Conservation (phyloP, 345 rosid genomes). For the Theobroma cacao region DNA sequence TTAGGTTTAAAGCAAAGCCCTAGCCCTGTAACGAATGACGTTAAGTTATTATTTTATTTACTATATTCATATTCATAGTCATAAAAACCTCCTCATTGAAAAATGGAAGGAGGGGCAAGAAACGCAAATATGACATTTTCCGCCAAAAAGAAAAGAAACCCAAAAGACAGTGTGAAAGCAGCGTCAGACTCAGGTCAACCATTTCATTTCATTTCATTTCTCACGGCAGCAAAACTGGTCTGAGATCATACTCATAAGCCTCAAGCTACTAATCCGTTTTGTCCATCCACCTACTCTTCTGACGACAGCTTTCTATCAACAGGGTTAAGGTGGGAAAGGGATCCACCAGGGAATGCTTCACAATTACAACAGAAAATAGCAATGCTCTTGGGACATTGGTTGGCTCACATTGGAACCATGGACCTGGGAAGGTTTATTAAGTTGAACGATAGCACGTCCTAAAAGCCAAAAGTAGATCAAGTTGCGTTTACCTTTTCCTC, state of each 20-base stretch:
- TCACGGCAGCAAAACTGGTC: not conserved
- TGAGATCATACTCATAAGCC: not conserved
- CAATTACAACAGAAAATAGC: not conserved
- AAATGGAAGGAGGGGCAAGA: too few relatives aligned
- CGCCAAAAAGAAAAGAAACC: too few relatives aligned
- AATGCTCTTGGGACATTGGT: not conserved
- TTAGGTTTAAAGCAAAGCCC: too few relatives aligned
- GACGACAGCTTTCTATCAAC: not conserved
- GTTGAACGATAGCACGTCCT: not conserved
- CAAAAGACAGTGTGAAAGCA: not conserved
- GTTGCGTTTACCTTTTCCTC: not conserved
- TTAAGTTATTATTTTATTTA: too few relatives aligned
- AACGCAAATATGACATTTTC: too few relatives aligned
- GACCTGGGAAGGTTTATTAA: not conserved
- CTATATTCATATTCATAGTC: too few relatives aligned
- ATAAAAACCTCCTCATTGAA: too few relatives aligned
- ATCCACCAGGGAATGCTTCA: not conserved
- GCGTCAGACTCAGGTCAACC: not conserved
- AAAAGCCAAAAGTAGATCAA: not conserved
- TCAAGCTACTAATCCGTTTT: too few relatives aligned
- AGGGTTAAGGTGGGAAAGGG: not conserved
- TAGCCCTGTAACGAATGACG: too few relatives aligned
- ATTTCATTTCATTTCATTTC: not conserved
- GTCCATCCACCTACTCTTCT: too few relatives aligned
- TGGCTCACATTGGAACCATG: not conserved